phyloP scores from a whole-genome alignment of 2,329 filamentous ascomycete species.

The Septoria petroselini region DNA sequence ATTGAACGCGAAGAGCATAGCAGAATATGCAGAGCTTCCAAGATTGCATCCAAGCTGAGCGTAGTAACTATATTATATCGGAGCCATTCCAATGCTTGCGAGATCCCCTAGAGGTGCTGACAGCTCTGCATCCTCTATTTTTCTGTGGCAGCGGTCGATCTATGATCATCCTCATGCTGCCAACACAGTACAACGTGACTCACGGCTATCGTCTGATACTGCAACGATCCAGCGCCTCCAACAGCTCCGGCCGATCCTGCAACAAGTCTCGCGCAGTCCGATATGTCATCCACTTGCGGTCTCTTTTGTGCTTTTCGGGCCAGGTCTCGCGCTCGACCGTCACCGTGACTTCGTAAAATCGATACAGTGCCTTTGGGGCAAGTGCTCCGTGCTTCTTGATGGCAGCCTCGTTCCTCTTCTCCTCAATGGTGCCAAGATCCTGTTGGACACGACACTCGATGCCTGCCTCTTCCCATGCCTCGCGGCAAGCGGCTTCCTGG shows the following conservation, averaged over 20 bases:
- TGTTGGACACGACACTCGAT: conserved; percentile 80
- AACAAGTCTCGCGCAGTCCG: conserved; percentile 75
- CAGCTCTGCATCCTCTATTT: too few relatives aligned
- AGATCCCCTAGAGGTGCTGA: too few relatives aligned
- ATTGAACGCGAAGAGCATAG: background rate
- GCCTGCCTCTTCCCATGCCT: conserved; percentile 98
- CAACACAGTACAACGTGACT: background rate
- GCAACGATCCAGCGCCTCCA: conserved; percentile 81
- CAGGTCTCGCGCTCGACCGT: conserved; percentile 79
- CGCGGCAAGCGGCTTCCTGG: conserved; percentile 76
- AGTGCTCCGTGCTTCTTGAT: conserved; percentile 39
- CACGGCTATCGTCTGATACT: conserved; percentile 32
- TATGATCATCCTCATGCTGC: too few relatives aligned
- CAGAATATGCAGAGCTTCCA: background rate
- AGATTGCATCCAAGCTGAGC: too few relatives aligned
- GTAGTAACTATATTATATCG: too few relatives aligned
- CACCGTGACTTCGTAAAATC: conserved; percentile 86
- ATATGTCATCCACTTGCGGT: conserved; percentile 86
- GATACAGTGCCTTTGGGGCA: conserved; percentile 72
- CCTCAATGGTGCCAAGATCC: conserved; percentile 81
- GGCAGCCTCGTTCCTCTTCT: conserved; percentile 58
- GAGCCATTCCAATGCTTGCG: too few relatives aligned
- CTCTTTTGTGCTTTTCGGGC: conserved; percentile 91
- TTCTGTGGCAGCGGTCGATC: too few relatives aligned
- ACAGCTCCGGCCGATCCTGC: conserved; percentile 74